Conservation (phyloP, 1,139 yeast species). For the Chernovozyma aurita region DNA sequence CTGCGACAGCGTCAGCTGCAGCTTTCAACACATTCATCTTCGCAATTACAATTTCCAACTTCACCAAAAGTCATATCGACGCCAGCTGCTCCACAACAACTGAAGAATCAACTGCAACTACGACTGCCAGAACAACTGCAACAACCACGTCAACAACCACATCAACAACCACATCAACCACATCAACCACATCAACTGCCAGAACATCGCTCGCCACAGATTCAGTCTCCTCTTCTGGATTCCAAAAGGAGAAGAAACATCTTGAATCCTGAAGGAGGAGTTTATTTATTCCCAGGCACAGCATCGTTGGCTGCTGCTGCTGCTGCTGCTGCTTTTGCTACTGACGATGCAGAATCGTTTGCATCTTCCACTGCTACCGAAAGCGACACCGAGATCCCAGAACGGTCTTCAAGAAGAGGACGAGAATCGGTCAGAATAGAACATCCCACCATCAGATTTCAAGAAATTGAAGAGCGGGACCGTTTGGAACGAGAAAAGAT, state of each 20-base stretch:
- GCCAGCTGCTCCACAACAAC: too few relatives aligned
- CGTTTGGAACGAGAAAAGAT: slow-evolving; percentile 3
- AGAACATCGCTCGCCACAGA: neutral
- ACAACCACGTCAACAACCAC: too few relatives aligned
- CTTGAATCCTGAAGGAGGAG: slow-evolving; percentile 6
- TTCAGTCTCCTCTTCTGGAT: neutral
- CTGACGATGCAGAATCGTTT: slow-evolving; percentile 2
- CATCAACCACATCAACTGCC: neutral
- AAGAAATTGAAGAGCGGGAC: slow-evolving; percentile 6
- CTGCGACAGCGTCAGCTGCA: too few relatives aligned
- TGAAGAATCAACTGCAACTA: too few relatives aligned
- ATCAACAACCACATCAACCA: too few relatives aligned
- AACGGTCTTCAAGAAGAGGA: slow-evolving; percentile 12
- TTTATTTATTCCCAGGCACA: slow-evolving; percentile 4
- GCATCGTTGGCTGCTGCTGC: slow-evolving; percentile 6
- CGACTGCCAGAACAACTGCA: too few relatives aligned
- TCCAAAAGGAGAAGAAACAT: neutral
- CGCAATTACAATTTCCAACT: too few relatives aligned
- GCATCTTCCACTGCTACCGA: neutral
- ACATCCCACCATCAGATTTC: slow-evolving; percentile 6
- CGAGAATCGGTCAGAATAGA: slow-evolving; percentile 6
- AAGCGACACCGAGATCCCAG: slow-evolving; percentile 6
- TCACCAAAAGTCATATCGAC: too few relatives aligned
- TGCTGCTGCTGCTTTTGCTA: slow-evolving; percentile 3
- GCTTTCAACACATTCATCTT: neutral